A percentile compares a stretch with the other conserved stretches of the same genome.
Evolutionary conservation across 495 filamentous ascomycete species (phyloP).

Genomic region (Neurospora pannonica): DNA sequence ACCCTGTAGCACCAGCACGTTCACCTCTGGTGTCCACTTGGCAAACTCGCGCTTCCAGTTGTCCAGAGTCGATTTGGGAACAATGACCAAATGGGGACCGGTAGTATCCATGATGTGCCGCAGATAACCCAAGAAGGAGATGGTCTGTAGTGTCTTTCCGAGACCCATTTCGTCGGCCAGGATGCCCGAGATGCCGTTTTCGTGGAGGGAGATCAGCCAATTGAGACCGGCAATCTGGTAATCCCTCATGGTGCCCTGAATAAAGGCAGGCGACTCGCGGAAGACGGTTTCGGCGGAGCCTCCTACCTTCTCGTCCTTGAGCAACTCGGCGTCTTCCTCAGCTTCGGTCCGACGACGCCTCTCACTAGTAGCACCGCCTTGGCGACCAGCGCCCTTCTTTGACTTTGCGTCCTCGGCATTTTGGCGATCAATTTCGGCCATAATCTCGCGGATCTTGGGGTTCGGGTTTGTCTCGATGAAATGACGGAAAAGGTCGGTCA

Average conservation of each 20-base stretch:
- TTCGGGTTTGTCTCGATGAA: slow-evolving; percentile 98
- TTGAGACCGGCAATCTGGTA: slow-evolving; percentile 93
- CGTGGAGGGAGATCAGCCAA: slow-evolving; percentile 96
- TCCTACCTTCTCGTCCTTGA: slow-evolving; percentile 83
- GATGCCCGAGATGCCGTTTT: slow-evolving; percentile 98
- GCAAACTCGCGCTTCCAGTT: slow-evolving; percentile 96
- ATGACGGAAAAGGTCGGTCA: slow-evolving; percentile 96
- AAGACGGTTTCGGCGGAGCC: slow-evolving; percentile 83
- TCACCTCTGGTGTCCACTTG: slow-evolving; percentile 90
- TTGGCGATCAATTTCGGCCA: slow-evolving; percentile 86
- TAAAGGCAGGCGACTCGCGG: slow-evolving; percentile 80
- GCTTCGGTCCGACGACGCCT: slow-evolving; percentile 85
- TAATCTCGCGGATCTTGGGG: slow-evolving; percentile 80
- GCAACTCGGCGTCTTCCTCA: slow-evolving; percentile 92
- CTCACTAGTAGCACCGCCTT: slow-evolving; percentile 75
- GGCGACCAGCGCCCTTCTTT: slow-evolving; percentile 64
- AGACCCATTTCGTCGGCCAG: slow-evolving; percentile 96
- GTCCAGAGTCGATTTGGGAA: slow-evolving; percentile 96
- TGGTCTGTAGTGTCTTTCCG: slow-evolving; percentile 88
- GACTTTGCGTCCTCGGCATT: slow-evolving; percentile 66
- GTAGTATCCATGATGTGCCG: slow-evolving; percentile 78
- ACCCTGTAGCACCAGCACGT: slow-evolving; percentile 89
- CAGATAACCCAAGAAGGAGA: slow-evolving; percentile 85
- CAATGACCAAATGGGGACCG: slow-evolving; percentile 88
- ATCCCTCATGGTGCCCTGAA: slow-evolving; percentile 87